Evolutionary conservation across 345 rosid genomes (phyloP), one percentile per base, ranked within the genome.

Genomic region (Salix viminalis): DNA sequence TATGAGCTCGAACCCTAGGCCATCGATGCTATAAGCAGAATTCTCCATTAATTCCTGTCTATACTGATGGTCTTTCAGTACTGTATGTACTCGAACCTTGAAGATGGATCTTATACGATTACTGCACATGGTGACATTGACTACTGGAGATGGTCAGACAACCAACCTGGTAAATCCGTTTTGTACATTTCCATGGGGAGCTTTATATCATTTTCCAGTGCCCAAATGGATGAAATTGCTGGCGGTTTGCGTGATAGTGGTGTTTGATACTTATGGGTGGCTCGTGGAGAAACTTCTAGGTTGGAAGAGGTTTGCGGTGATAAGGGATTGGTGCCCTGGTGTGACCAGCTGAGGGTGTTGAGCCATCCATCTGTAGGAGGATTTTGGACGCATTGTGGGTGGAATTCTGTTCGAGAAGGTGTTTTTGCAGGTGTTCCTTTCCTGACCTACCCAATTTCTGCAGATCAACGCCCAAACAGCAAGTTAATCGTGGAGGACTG

Each of bases 341-440:
- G 79, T 36, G 79, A 76, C 44, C 83, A 81, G 50, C 24, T 81
- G 73, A 76, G 77, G 69, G 77, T 69, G 15, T 2, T 81, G n/a
- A 21, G 67, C 68, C 62, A 76, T 58, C 54, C 67, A 52, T 68
- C 79, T 14, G 36, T 76, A 16, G 79, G 73, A 30, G 79, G 73
- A 61, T 76, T 76, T 21, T 76, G 65, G 79, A 48, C 79, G 2
- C 73, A 67, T 37, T 69, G 74, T 66, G 74, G 79, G 5, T 76
- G 79, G 79, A 76, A 69, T 34, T 76, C 73, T 41, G 30, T 39
- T 6, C 26, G 50, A 61, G 73, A 76, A 68, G 73, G 65, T 23
- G 11, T 41, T n/a, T 76, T 50, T 60, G 52, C 67, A 2, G 73
- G 79, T 18, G 68, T 42, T 18, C 68, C 79, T 41, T 67, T 76